phyloP scores from a whole-genome alignment of 192 early-diverging fungal species.

The Pilobolus umbonatus region DNA sequence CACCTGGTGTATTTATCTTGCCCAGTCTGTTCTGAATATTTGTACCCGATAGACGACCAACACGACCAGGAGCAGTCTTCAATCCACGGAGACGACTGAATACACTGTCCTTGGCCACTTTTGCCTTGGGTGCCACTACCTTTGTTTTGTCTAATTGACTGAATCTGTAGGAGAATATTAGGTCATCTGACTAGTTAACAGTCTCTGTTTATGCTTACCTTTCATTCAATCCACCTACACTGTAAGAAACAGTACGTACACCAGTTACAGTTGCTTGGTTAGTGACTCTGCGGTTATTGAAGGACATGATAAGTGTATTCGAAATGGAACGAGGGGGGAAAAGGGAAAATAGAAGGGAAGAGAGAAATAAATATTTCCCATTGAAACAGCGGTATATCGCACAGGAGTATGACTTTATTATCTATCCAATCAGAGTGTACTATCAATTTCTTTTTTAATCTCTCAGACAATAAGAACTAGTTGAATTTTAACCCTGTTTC shows the following conservation, averaged over 20 bases:
- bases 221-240: slow-evolving; percentile 18
- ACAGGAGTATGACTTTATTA: too few species aligned
- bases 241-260: neutral
- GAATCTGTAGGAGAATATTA: too few species aligned
- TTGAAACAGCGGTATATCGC: neutral
- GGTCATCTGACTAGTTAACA: neutral
- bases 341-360: too few species aligned
- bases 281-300: neutral
- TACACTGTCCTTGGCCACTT: neutral
- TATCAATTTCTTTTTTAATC: too few species aligned
- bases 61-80: neutral
- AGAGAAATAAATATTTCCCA: neutral
- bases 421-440: too few species aligned
- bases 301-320: neutral
- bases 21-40: neutral
- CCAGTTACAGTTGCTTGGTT: neutral
- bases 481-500: too few species aligned
- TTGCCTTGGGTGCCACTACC: neutral
- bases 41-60: neutral
- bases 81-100: slow-evolving; percentile 10
- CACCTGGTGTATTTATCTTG: neutral
- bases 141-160: slow-evolving; percentile 17
- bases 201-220: slow-evolving; percentile 11
- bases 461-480: too few species aligned
- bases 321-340: too few species aligned